phyloP scores from a whole-genome alignment of 164 flowering plant species.

The Buxus sempervirens region DNA sequence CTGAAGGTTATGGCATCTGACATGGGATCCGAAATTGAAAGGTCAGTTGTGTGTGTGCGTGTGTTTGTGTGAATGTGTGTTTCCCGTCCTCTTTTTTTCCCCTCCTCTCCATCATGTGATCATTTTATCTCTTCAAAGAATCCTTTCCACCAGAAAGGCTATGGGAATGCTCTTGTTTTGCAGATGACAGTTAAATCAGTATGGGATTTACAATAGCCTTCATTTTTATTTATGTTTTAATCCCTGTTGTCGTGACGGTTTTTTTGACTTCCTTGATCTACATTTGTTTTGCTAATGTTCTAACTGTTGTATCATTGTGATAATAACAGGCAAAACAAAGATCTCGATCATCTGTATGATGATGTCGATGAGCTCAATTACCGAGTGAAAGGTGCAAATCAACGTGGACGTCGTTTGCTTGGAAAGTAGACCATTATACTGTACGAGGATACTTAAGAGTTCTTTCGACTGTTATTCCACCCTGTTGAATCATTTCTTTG shows the following conservation, averaged over 20 bases:
- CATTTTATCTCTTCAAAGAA: no score
- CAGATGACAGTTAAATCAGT: background rate
- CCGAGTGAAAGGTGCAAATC: constrained; percentile 62
- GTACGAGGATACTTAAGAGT: background rate
- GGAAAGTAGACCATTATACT: constrained; percentile 39
- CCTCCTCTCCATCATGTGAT: no score
- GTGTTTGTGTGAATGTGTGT: no score
- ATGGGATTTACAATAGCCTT: background rate
- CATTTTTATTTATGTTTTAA: background rate
- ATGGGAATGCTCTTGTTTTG: background rate
- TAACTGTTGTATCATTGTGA: background rate
- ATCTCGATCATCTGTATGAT: constrained; percentile 46
- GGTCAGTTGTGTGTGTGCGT: constrained; percentile 38
- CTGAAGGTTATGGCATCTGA: constrained; percentile 80
- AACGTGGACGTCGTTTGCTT: constrained; percentile 60
- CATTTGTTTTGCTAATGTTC: background rate
- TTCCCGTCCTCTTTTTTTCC: no score
- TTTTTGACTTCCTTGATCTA: no score
- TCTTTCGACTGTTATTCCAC: background rate
- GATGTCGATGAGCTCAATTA: constrained; percentile 63
- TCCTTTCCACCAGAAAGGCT: background rate
- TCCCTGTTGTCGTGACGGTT: background rate
- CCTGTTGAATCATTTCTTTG: background rate
- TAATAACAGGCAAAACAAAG: constrained; percentile 68
- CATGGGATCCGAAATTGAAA: constrained; percentile 78